These are phyloP conservation scores for Aegle marmelos DNA, from an alignment of 345 rosid species.

Conservation along the genomic window DNA sequence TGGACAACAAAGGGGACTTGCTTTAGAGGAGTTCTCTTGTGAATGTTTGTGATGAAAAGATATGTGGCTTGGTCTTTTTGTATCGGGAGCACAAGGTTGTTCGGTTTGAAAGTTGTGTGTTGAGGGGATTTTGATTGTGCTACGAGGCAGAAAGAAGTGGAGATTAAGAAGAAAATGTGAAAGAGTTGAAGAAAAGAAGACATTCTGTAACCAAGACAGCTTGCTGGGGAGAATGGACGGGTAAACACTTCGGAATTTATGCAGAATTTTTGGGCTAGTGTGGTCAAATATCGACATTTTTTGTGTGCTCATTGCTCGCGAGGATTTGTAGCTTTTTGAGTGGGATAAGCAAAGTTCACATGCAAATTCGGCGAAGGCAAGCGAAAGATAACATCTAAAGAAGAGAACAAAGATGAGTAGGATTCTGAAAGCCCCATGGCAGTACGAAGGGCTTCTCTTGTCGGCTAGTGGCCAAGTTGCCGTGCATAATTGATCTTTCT, in stretches of 20 bases:
- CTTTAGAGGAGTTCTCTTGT: slow-evolving; percentile 21
- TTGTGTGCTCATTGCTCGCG: slow-evolving; percentile 1
- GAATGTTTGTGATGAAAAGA: slow-evolving; percentile 24
- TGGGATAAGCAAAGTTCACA: slow-evolving; percentile 10
- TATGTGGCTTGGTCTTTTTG: slow-evolving; percentile 17
- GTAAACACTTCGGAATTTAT: background rate
- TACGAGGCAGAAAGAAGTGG: background rate
- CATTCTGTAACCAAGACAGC: slow-evolving; percentile 13
- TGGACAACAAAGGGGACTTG: slow-evolving; percentile 21
- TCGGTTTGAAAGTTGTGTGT: slow-evolving; percentile 6
- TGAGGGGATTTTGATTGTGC: slow-evolving; percentile 7
- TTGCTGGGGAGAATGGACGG: background rate
- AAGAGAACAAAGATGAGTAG: slow-evolving; percentile 15
- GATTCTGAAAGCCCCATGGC: slow-evolving; percentile 19
- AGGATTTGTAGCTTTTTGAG: background rate
- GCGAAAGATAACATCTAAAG: background rate
- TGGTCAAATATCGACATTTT: background rate
- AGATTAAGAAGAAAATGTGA: slow-evolving; percentile 1
- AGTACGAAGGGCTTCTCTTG: background rate
- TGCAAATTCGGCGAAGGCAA: slow-evolving; percentile 1
- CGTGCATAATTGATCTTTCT: slow-evolving; percentile 5
- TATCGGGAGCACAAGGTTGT: slow-evolving; percentile 21
- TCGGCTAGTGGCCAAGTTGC: background rate
- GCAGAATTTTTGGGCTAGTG: no score
- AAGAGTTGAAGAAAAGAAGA: slow-evolving; percentile 11